Evolutionary conservation across 225 moss, liverwort and hornwort species (phyloP).

Genomic region (Polytrichum commune): DNA sequence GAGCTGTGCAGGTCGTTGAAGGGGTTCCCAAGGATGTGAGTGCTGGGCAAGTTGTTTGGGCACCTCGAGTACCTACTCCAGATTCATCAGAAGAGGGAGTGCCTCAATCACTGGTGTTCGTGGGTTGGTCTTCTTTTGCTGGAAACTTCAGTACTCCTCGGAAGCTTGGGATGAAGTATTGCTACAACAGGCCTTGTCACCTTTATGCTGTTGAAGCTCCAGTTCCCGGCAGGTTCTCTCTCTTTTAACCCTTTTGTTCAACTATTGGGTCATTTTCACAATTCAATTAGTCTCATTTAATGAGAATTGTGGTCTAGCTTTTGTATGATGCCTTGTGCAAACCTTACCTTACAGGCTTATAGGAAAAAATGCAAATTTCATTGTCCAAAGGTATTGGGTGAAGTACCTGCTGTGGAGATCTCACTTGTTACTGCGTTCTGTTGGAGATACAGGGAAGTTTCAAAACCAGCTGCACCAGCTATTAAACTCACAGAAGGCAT

Average conservation of each 20-base stretch:
- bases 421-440: background rate
- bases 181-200: constrained; percentile 93
- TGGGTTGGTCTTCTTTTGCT: constrained; percentile 84
- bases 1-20: constrained; percentile 84
- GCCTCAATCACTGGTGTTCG: constrained; percentile 64
- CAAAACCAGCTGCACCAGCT: constrained; percentile 37
- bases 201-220: constrained; percentile 73
- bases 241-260: background rate
- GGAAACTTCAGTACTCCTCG: constrained; percentile 79
- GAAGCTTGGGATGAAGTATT: constrained; percentile 97
- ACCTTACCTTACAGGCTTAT: too few relatives aligned
- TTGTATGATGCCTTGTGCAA: too few relatives aligned
- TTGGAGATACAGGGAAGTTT: constrained; percentile 31
- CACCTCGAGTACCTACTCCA: constrained; percentile 38
- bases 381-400: background rate
- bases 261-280: background rate
- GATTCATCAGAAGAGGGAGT: constrained; percentile 23
- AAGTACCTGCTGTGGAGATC: background rate
- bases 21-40: constrained; percentile 82
- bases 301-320: too few relatives aligned
- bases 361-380: too few relatives aligned
- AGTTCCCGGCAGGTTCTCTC: constrained; percentile 42
- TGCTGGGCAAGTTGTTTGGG: constrained; percentile 97
- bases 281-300: too few relatives aligned
- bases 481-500: constrained; percentile 75